Evolutionary conservation across 768 basidiomycete genomes (phyloP).

Genomic region (Amyloporia xantha): DNA sequence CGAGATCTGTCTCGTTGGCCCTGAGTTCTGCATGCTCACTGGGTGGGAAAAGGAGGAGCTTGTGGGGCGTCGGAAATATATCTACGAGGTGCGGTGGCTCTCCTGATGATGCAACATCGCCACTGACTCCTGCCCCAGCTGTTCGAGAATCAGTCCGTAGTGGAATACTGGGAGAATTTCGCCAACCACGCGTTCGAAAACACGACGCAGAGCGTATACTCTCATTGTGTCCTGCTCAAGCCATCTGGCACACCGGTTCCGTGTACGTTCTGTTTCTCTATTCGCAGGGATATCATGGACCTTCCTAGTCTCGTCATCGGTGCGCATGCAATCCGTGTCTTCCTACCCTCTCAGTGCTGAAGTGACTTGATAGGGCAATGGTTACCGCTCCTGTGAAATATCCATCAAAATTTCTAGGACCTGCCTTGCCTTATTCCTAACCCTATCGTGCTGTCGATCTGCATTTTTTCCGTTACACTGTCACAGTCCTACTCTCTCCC

Average conservation of each 20-base stretch:
- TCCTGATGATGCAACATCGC: background rate
- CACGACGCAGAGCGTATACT: conserved; percentile 91
- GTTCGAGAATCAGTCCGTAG: conserved; percentile 92
- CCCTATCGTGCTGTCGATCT: conserved; percentile 5
- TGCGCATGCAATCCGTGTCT: conserved; percentile 19
- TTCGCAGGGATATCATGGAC: conserved; percentile 89
- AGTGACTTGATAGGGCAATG: conserved; percentile 61
- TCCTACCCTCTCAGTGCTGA: background rate
- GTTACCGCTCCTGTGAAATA: conserved; percentile 63
- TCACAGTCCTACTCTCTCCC: background rate
- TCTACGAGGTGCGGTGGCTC: conserved; percentile 50
- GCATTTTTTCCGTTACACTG: background rate
- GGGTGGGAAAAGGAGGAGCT: conserved; percentile 88
- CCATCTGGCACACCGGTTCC: conserved; percentile 80
- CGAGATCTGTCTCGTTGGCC: conserved; percentile 94
- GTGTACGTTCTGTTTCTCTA: conserved; percentile 93
- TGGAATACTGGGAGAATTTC: conserved; percentile 96
- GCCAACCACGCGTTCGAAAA: conserved; percentile 97
- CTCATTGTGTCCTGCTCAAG: conserved; percentile 85
- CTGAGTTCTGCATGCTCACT: conserved; percentile 92
- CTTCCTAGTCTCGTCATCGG: conserved; percentile 86
- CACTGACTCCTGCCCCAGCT: conserved; percentile 42
- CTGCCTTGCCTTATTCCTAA: background rate
- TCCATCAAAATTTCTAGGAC: background rate
- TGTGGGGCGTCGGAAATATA: conserved; percentile 48